Evolutionary conservation across 2,329 filamentous ascomycete species (phyloP).

Genomic region (Pseudocercospora fuligena): DNA sequence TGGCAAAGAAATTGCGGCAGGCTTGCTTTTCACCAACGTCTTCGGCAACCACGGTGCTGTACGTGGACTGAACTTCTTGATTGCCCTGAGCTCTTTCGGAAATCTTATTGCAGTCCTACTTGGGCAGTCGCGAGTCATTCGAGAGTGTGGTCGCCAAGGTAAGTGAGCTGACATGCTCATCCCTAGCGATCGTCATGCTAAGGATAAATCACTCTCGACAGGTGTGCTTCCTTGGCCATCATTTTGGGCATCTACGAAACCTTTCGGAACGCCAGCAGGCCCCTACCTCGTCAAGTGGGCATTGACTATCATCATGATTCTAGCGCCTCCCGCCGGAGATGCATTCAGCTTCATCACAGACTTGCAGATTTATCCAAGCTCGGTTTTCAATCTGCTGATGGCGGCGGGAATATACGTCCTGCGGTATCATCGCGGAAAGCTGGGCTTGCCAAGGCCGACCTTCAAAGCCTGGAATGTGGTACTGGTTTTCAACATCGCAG

Average conservation of each 20-base stretch:
- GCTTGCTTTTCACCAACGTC: constrained; percentile 63
- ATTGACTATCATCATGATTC: constrained; percentile 64
- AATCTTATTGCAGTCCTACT: constrained; percentile 63
- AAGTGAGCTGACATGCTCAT: background rate
- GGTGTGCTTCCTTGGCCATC: constrained; percentile 62
- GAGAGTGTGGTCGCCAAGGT: constrained; percentile 63
- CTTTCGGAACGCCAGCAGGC: constrained; percentile 66
- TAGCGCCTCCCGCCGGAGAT: constrained; percentile 65
- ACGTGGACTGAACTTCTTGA: constrained; percentile 61
- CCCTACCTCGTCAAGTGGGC: constrained; percentile 55
- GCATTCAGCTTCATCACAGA: constrained; percentile 63
- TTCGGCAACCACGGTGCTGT: constrained; percentile 58
- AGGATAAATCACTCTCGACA: background rate
- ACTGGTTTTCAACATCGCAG: constrained; percentile 63
- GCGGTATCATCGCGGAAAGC: constrained; percentile 58
- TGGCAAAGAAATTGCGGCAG: constrained; percentile 61
- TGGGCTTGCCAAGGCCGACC: constrained; percentile 54
- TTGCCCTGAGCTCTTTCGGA: constrained; percentile 62
- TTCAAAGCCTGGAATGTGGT: constrained; percentile 65
- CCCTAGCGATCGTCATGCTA: background rate
- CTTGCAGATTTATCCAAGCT: constrained; percentile 62
- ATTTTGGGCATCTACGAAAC: constrained; percentile 67
- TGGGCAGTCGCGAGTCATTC: constrained; percentile 60
- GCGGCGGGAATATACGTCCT: constrained; percentile 63
- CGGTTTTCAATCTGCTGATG: constrained; percentile 63